Base-by-base conservation (phyloP, 805 yeast species). In the Zygotorulaspora florentina region DNA sequence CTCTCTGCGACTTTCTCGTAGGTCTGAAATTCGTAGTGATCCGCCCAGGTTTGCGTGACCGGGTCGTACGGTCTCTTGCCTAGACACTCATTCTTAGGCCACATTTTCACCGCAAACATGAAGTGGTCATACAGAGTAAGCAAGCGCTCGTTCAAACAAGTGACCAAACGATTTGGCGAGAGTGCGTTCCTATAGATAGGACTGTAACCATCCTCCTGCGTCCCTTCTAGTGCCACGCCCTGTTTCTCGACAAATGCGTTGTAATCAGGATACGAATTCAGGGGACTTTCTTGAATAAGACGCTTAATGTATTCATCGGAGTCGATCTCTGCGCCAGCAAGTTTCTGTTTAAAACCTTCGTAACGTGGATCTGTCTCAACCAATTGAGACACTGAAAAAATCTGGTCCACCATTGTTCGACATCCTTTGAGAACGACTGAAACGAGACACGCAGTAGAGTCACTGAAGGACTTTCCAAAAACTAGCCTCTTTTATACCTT, bases 141-240 rank as follows among this genome's bases (percentile, higher is more conserved):
- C 43, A 80, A 60, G 1, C 66, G 56, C 1, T 76, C 73, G 49
- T 75, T 75, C n/a, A 77, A 46, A 36, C 65, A 50, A 11, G 67
- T 63, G 17, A 75, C 64, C 13, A 66, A 56, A 11, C 56, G 53
- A 20, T 64, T 68, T 13, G 66, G 60, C 5, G 68, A 52, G 11
- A 64, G 53, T 10, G 62, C 60, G 53, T 71, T 79, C 45, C 87
- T 66, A 57, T 72, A 83, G 8, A 76, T 59, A 1, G 77, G 72
- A 23, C 85, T 76, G 59, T 62, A 75, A 6, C 81, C 83, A 1
- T 66, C 66, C 20, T 61, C 54, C 13, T 42, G 31, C 13, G 73
- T 51, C 18, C 69, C 68, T 0, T 75, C 70, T 0, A 76, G 31
- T 2, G 57, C 48, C 1, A 59, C 60, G 6, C 71, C 70, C 56